These are phyloP conservation scores for Syncephalastrum sp. DNA, from an alignment of 371 early-diverging fungal species.

Conservation along the genomic window DNA sequence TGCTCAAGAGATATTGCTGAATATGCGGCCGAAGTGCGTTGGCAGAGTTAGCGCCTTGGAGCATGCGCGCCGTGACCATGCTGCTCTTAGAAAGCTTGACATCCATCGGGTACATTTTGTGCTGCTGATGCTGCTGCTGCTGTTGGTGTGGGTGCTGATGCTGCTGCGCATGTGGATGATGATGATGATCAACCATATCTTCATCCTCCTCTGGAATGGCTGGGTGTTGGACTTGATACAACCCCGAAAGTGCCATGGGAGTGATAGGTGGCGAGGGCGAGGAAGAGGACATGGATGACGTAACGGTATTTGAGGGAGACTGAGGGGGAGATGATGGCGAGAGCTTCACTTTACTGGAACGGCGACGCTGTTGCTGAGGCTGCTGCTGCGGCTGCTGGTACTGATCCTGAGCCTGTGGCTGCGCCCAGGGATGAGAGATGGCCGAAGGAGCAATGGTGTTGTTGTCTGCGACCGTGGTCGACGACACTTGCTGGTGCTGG, in stretches of 20 bases:
- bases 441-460: constrained; percentile 26
- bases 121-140: constrained; percentile 12
- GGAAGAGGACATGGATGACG: constrained; percentile 25
- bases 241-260: constrained; percentile 18
- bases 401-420: too few relatives aligned
- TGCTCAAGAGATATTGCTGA: constrained; percentile 40
- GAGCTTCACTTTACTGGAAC: not conserved
- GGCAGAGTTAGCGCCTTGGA: constrained; percentile 27
- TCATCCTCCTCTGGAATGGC: constrained; percentile 56
- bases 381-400: too few relatives aligned
- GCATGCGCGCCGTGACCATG: constrained; percentile 28
- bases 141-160: constrained; percentile 10
- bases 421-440: constrained; percentile 10
- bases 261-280: constrained; percentile 44
- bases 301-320: constrained; percentile 27
- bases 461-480: not conserved
- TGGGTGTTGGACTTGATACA: constrained; percentile 22
- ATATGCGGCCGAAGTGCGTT: constrained; percentile 31
- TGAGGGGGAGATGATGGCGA: constrained; percentile 19
- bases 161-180: constrained; percentile 15
- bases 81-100: constrained; percentile 15
- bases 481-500: constrained; percentile 9
- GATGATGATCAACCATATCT: constrained; percentile 22
- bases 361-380: too few relatives aligned
- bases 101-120: constrained; percentile 8